phyloP scores from a whole-genome alignment of 2,329 filamentous ascomycete species.

The Periconia sp. region DNA sequence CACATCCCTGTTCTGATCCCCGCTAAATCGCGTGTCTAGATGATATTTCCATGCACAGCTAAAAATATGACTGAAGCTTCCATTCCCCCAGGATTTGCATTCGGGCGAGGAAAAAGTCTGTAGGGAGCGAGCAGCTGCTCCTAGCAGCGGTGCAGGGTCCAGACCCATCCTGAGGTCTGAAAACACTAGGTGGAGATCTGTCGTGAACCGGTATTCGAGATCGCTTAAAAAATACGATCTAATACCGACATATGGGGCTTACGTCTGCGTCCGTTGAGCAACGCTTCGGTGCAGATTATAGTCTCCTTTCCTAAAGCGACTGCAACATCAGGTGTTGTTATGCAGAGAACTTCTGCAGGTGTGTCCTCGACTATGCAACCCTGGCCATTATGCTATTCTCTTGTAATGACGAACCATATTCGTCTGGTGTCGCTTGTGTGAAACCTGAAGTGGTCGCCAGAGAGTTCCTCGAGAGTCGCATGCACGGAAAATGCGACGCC shows the following conservation, averaged over 20 bases:
- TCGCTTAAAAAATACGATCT: too few relatives aligned
- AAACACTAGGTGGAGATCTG: too few relatives aligned
- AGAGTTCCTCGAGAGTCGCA: conserved; percentile 17
- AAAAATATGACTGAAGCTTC: conserved; percentile 28
- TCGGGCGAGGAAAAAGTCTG: too few relatives aligned
- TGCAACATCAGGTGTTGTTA: conserved; percentile 13
- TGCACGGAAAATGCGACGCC: conserved; percentile 31
- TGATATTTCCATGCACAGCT: conserved; percentile 25
- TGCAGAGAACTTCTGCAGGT: conserved; percentile 1
- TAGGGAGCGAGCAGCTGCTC: too few relatives aligned
- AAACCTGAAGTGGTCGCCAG: conserved; percentile 13
- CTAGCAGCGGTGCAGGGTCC: too few relatives aligned
- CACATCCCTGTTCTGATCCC: conserved; percentile 27
- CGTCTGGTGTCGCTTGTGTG: conserved; percentile 20
- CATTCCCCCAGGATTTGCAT: conserved; percentile 23
- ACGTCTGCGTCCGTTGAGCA: conserved; percentile 23
- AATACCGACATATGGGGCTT: conserved; percentile 26
- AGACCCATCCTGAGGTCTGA: too few relatives aligned
- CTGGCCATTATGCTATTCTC: conserved; percentile 18
- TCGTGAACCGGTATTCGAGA: too few relatives aligned
- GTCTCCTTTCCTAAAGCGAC: conserved; percentile 3
- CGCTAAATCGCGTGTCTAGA: conserved; percentile 33
- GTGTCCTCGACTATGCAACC: conserved; percentile 1
- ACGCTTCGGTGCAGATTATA: conserved; percentile 14
- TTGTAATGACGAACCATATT: conserved; percentile 28